Base-by-base conservation (phyloP, 805 yeast species). In the Yamadazyma laniorum region DNA sequence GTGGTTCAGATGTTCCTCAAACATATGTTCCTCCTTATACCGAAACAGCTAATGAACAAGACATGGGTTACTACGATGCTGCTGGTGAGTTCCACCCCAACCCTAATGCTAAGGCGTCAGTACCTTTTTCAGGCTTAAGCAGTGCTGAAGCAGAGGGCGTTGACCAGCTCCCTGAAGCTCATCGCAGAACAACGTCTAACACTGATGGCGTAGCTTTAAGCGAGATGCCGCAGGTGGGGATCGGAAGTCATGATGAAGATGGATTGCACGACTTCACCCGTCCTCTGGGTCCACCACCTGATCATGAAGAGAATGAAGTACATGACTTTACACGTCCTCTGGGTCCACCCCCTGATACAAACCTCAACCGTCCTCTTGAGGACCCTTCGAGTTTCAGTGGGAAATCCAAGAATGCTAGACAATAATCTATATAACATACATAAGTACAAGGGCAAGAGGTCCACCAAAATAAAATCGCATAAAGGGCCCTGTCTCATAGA, bases 51-150 rank as follows among this genome's bases (percentile, higher is more conserved):
- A 80, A 80, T 45, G 86, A 80, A 19, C 70, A 75, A 32, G 96
- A 89, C 55, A 76, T 84, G 55, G 96, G 95, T 0, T 82, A 75
- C 56, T 86, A 85, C 50, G 93, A 85, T 55, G 63, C 62, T 25
- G 57, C 69, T 23, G 96, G 88, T 25, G 51, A 52, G 22, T 63
- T 61, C 38, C 70, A 63, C 39, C 50, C 64, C 6, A 61, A 62
- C 39, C 66, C 66, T 4, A 59, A 60, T 22, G 45, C 46, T 13
- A 46, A 46, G 17, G 35, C 29, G 25, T 39, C 35, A 3, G 22
- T 15, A 35, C 35, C 14, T 21, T 15, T 14, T 21, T n/a, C n/a
- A 27, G 12, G 25, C 12, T 8, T 8, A 22, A 26, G 29, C 13
- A 21, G 9, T 9, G 9, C 23, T 9, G 9, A 21, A n/a, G 23